Base-by-base conservation (phyloP, 805 yeast species). In the Wickerhamiella parazyma region DNA sequence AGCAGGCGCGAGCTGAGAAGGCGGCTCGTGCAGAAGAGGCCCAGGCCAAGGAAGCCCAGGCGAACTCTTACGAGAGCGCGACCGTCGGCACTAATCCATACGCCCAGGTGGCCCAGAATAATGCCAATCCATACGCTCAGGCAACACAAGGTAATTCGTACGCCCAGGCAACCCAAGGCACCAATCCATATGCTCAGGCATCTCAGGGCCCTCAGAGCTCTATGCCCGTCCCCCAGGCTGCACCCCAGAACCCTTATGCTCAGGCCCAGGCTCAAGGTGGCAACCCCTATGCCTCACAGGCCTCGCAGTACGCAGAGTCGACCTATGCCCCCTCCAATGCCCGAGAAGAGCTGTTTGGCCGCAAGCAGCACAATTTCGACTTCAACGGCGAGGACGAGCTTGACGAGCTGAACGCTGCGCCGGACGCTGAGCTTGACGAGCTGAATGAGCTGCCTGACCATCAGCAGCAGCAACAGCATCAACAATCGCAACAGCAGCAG, bases 1-100 rank as follows among this genome's bases (percentile, higher is more conserved):
- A 51, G 5, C 21, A 40, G 24, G 19, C 26, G 17, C 35, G 16
- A 12, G 39, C 33, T 6, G 37, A 36, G 17, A 20, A 22, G 37
- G 31, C 11, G 17, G 24, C 41, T 2, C 24, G 29, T 4, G 40
- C 20, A 8, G 12, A 21, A 7, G 45, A 16, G 6, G 25, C 28
- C 6, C 17, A 20, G 24, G n/a, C 25, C 28, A 17, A 12, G n/a
- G 33, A 8, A 17, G 11, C 20, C 14, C 16, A 22, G 21, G 20
- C n/a, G 4, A 33, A 11, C 26, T 10, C 22, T 21, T 18, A n/a
- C 44, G 16, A 17, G 20, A 33, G 56, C 36, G 45, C 41, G 24
- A 55, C 51, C 34, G n/a, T n/a, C n/a, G n/a, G n/a, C n/a, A n/a
- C n/a, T n/a, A 61, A 58, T 36, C 65, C 67, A 16, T 38, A 41